Evolutionary conservation across 805 yeast genomes (phyloP).

Genomic region (Huiozyma sinensis): DNA sequence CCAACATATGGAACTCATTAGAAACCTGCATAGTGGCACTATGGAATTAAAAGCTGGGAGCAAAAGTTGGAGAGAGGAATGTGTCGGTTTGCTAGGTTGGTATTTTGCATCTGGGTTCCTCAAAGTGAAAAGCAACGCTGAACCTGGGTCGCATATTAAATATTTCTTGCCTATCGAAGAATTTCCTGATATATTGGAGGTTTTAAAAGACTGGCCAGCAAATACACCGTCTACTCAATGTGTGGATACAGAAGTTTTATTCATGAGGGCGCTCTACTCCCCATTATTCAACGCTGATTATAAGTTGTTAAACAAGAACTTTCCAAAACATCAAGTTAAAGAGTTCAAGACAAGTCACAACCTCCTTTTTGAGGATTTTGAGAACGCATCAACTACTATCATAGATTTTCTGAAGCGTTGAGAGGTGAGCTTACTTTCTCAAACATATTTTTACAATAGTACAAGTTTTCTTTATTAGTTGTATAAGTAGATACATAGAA

Average conservation of each 20-base stretch:
- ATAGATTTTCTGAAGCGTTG: constrained; percentile 11
- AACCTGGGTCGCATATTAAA: constrained; percentile 10
- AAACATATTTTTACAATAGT: background rate
- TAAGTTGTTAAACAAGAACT: constrained; percentile 13
- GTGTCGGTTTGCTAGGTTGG: constrained; percentile 13
- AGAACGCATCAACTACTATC: constrained; percentile 10
- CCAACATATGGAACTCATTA: constrained; percentile 15
- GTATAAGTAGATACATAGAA: background rate
- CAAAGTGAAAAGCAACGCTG: constrained; percentile 12
- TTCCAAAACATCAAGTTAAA: constrained; percentile 16
- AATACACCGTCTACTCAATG: constrained; percentile 1
- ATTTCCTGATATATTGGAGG: constrained; percentile 19
- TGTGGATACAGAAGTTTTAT: constrained; percentile 28
- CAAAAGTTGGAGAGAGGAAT: constrained; percentile 15
- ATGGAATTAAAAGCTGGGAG: constrained; percentile 15
- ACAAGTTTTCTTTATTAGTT: background rate
- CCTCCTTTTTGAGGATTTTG: constrained; percentile 20
- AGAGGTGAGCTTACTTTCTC: background rate
- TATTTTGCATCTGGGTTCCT: constrained; percentile 25
- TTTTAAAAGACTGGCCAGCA: constrained; percentile 16
- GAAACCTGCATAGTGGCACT: constrained; percentile 11
- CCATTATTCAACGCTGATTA: constrained; percentile 30
- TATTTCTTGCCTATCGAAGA: constrained; percentile 14
- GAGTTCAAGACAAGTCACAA: constrained; percentile 26
- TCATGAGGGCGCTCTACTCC: constrained; percentile 36